Base-by-base conservation (phyloP, 352 stramenopile species). In the Plasmopara halstedii region DNA sequence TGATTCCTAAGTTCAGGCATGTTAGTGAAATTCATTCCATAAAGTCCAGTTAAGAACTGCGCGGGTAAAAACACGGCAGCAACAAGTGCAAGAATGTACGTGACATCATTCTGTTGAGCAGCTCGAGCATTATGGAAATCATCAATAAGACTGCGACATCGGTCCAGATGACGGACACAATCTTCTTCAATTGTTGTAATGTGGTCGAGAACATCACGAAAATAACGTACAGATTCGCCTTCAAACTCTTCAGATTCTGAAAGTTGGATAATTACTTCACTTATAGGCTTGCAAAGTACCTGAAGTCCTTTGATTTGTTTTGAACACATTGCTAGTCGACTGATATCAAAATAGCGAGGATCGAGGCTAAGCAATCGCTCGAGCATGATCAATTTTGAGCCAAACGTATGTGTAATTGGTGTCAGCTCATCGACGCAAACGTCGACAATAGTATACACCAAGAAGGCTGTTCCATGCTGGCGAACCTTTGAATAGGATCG, bases 21-120 rank as follows among this genome's bases (percentile, higher is more conserved):
- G 46, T 83, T 66, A 22, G 69, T 67, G 53, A 95, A 95, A 69
- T 94, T 94, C 83, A 94, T 94, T 35, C 83, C 83, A 47, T 93
- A 93, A 13, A 94, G 55, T 2, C 79, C 76, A 13, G 83, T 89
- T 27, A 92, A 55, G 51, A 95, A 93, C 52, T 92, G 81, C 2
- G 74, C 81, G 3, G 83, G 81, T 15, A 95, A 50, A 31, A 88
- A 90, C 26, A 91, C 72, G 0, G 83, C 76, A 2, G 82, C 79
- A 3, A 95, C 74, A 5, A 95, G 54, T 25, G 83, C 81, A 17
- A 94, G 53, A 22, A 77, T 62, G 51, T 85, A 90, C 46, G 73
- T 88, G 48, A 89, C 76, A 22, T 88, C 71, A 54, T 70, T 86
- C 53, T 88, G 74, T 29, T 80, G 67, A 5, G 64, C 59, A 0